Evolutionary conservation across 441 rosid species (phyloP), one percentile per base, ranked within the genome.

Genomic region (Croton setiger): DNA sequence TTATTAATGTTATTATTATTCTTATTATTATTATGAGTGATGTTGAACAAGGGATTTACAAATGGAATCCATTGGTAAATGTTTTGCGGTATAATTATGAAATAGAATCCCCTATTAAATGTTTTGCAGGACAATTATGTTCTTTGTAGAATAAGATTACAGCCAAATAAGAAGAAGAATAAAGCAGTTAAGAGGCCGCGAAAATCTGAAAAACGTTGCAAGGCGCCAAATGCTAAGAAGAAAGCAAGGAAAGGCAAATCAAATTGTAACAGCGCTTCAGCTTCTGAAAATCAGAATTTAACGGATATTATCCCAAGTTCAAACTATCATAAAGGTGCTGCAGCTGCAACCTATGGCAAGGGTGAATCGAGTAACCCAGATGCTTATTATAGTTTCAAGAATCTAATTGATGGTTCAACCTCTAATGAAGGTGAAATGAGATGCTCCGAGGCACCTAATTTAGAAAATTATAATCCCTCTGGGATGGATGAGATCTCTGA

Each of bases 221-320:
- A 37, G 37, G 37, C 54, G 18, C 2, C 69, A 21, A 54, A 12
- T 4, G 51, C 62, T 0, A 54, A 37, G 10, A 53, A 67, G 70
- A 67, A 54, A 21, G 70, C 70, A 27, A 67, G 71, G 31, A 67
- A 63, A 67, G 15, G 43, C 1, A 31, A 43, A 57, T 49, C 57
- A 20, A 57, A 64, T 33, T 17, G 59, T 17, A 48, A 39, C 58
- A 1, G 37, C 4, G 52, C 35, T 23, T 49, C 64, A 21, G 52
- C 15, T 58, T 39, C 43, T 39, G 43, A 39, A 4, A 18, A 55
- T 45, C 51, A 45, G 13, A 45, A 9, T 45, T 15, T 10, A 11
- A 10, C 2, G 2, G 51, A 45, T 14, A 11, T 45, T 14, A 11
- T 2, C 3, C 17, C 14, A 10, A 45, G 11, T 15, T 37, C 49